Base-by-base conservation (phyloP, 2,329 filamentous ascomycete genomes). In the Didymella glomerata region DNA sequence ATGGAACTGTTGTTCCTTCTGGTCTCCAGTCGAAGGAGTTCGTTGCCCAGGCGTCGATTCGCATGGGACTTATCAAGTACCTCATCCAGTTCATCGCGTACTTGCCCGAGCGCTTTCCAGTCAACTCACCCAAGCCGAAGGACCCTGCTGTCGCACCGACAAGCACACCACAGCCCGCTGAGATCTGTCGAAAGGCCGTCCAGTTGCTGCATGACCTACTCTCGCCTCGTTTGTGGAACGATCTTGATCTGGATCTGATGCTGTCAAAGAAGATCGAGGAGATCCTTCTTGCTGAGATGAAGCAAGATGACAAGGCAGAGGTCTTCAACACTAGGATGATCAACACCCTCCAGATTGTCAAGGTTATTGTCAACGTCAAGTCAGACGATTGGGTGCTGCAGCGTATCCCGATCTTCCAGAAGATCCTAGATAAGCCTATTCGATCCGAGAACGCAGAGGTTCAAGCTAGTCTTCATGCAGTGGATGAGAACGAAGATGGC, bases 1-100 rank as follows among this genome's bases (percentile, higher is more conserved):
- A 93, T 54, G 84, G 85, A n/a, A 82, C 85, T 2, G 76, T 82
- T 63, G 78, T 80, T 32, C 81, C 80, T 18, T 82, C 86, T 4
- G 85, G 85, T n/a, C n/a, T n/a, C n/a, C n/a, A n/a, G 8, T 83
- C 87, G 1, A 76, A 70, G 48, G 69, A 71, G 9, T 79, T 78
- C 55, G 78, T 82, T 24, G 80, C 80, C 14, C 71, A 67, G 18
- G 75, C 84, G 0, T 76, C 85, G 1, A 87, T 90, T 53, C 87
- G 93, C 20, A 85, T 88, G 42, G 90, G 92, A 76, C 90, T 99
- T 81, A 85, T 97, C 47, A 97, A 97, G 77, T 99, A 98, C 72
- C 85, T 99, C 30, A 91, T 98, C 28, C 91, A 95, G 61, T 98
- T 98, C 77, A 97, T 98, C 67, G 93, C 93, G 1, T 90, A 92